Conservation (phyloP, 306 rosid genomes). For the Canavalia gladiata region DNA sequence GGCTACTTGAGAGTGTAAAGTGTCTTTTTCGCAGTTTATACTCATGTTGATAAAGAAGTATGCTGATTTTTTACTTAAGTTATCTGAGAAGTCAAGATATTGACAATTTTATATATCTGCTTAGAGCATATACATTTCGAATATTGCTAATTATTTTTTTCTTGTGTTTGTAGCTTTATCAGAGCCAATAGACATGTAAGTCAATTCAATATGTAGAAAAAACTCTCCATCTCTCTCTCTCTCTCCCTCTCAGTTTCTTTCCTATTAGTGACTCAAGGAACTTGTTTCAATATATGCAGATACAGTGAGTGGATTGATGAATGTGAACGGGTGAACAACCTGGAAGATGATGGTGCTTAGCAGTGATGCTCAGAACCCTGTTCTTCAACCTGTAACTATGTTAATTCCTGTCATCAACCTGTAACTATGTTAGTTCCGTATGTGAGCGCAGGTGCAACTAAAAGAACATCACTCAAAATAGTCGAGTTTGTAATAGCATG, state of each 20-base stretch:
- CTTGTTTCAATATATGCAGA: conserved; percentile 60
- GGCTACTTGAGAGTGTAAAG: conserved; percentile 6
- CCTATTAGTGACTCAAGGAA: conserved; percentile 2
- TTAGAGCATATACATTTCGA: not conserved
- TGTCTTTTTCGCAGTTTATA: not conserved
- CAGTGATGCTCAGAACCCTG: conserved; percentile 6
- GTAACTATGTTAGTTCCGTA: conserved; percentile 37
- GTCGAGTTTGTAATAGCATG: conserved; percentile 37
- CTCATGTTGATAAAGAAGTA: not conserved
- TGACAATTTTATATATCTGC: not conserved
- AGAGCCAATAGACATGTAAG: conserved; percentile 92
- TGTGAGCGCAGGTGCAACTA: conserved; percentile 41
- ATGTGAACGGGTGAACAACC: conserved; percentile 85
- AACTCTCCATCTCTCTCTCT: not conserved
- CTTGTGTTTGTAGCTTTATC: conserved; percentile 72
- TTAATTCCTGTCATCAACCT: conserved; percentile 17
- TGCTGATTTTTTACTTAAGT: not conserved
- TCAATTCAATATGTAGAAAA: conserved; percentile 13
- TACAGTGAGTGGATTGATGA: conserved; percentile 97
- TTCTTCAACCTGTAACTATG: conserved; percentile 31
- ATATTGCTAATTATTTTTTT: conserved; percentile 23
- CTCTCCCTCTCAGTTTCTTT: not conserved
- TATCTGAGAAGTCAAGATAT: conserved; percentile 11
- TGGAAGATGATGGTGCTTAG: conserved; percentile 80
- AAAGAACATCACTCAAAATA: conserved; percentile 15